Conservation (phyloP, 371 early-diverging fungal genomes). For the Zancudomyces culisetae region DNA sequence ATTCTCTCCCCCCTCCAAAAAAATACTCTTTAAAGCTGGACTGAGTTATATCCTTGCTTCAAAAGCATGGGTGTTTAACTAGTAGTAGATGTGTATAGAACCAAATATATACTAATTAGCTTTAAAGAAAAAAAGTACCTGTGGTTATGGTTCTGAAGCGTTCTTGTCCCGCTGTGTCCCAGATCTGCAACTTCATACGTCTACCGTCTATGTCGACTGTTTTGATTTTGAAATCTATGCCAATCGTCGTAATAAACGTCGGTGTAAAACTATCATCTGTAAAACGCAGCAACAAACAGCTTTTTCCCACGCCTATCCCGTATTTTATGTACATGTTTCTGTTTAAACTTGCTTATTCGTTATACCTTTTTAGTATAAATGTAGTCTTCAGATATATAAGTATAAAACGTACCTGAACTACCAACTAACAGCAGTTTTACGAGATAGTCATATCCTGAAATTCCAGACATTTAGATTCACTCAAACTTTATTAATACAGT, state of each 20-base stretch:
- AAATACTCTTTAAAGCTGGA: too few relatives aligned
- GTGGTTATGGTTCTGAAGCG: conserved; percentile 99
- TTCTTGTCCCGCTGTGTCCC: conserved; percentile 99
- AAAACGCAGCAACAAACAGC: conserved; percentile 88
- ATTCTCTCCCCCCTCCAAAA: too few relatives aligned
- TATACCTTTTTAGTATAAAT: not conserved
- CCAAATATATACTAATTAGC: not conserved
- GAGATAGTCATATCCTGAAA: conserved; percentile 73
- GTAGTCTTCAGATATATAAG: not conserved
- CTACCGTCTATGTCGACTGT: conserved; percentile 96
- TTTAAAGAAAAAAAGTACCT: conserved; percentile 20
- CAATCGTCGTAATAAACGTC: conserved; percentile 95
- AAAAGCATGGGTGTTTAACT: too few relatives aligned
- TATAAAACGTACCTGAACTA: conserved; percentile 69
- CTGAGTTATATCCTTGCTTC: too few relatives aligned
- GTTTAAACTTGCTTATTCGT: not conserved
- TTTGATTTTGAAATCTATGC: conserved; percentile 99
- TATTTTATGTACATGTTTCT: not conserved
- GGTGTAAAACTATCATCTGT: conserved; percentile 98
- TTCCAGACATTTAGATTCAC: too few relatives aligned
- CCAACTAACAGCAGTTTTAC: conserved; percentile 99
- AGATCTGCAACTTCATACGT: conserved; percentile 98
- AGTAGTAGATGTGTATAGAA: not conserved
- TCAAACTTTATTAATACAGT: too few relatives aligned
- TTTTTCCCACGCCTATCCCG: conserved; percentile 81